Evolutionary conservation across 768 basidiomycete species (phyloP).

Genomic region (Leccinellum albellum): DNA sequence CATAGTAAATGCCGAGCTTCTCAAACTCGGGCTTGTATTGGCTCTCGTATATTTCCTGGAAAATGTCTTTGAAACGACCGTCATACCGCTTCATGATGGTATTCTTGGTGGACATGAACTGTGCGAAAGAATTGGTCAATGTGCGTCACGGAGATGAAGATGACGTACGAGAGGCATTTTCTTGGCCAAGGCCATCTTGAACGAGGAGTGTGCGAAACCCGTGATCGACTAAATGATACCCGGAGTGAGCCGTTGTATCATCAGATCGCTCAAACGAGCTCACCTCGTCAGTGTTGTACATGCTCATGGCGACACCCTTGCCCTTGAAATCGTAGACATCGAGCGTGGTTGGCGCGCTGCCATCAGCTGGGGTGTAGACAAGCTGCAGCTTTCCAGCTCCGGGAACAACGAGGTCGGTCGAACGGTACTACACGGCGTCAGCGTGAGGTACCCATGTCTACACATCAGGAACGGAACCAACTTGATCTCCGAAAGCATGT

Average conservation of each 20-base stretch:
- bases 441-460: neutral
- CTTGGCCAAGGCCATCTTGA: slow-evolving; percentile 90
- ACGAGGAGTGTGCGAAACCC: slow-evolving; percentile 95
- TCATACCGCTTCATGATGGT: slow-evolving; percentile 98
- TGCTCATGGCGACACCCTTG: slow-evolving; percentile 88
- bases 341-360: slow-evolving; percentile 60
- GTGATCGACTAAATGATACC: slow-evolving; percentile 62
- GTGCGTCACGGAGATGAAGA: slow-evolving; percentile 6
- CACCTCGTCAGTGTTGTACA: slow-evolving; percentile 98
- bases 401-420: slow-evolving; percentile 88
- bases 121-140: neutral
- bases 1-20: slow-evolving; percentile 75
- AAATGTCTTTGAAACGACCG: slow-evolving; percentile 98
- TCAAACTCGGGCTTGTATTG: slow-evolving; percentile 73
- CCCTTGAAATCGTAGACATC: slow-evolving; percentile 94
- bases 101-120: slow-evolving; percentile 99
- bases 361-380: slow-evolving; percentile 80
- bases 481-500: slow-evolving; percentile 97
- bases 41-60: slow-evolving; percentile 92
- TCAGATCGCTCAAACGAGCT: slow-evolving; percentile 5
- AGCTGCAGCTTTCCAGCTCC: slow-evolving; percentile 93
- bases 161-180: slow-evolving; percentile 66
- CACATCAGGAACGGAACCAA: slow-evolving; percentile 27
- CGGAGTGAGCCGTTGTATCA: neutral
- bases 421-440: slow-evolving; percentile 64